A percentile compares a stretch with the other conserved stretches of the same genome.
phyloP scores from a whole-genome alignment of 2,329 filamentous ascomycete genomes.

The Pseudocercospora fuligena region DNA sequence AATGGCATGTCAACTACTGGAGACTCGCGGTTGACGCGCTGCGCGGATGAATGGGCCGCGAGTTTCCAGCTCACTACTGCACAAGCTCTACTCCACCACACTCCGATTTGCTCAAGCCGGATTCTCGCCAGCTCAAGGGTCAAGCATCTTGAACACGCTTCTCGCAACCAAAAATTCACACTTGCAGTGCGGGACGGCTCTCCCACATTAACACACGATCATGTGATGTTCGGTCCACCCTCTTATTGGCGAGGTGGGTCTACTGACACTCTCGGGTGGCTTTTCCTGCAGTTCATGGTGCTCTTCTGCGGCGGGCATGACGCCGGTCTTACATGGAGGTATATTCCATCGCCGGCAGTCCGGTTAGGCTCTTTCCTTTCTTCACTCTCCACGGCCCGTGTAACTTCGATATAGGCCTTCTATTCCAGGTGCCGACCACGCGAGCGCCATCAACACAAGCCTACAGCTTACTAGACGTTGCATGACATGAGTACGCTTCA shows the following conservation, averaged over 20 bases:
- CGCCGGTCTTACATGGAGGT: conserved; percentile 17
- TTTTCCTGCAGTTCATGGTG: conserved; percentile 10
- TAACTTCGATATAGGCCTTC: neutral
- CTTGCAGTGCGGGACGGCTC: conserved; percentile 8
- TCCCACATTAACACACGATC: conserved; percentile 11
- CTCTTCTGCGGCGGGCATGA: conserved; percentile 16
- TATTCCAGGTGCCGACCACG: neutral
- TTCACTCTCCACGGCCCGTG: neutral
- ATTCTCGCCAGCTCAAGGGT: conserved; percentile 5
- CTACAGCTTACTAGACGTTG: neutral
- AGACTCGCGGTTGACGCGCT: conserved; percentile 9
- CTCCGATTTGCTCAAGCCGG: conserved; percentile 6
- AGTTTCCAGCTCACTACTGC: conserved; percentile 7
- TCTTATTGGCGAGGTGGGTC: conserved; percentile 21
- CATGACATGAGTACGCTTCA: conserved; percentile 6
- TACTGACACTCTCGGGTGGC: conserved; percentile 20
- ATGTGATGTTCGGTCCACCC: conserved; percentile 5
- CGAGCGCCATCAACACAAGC: neutral
- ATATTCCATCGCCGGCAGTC: conserved; percentile 15
- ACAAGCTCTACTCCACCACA: conserved; percentile 8
- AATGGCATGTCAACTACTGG: neutral
- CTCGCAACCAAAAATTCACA: neutral
- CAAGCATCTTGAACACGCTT: conserved; percentile 1
- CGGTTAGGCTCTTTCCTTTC: neutral
- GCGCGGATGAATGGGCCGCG: conserved; percentile 5